Percentiles rank a stretch among this genome's conserved stretches.
Conservation (phyloP, 2,329 filamentous ascomycete species). For the Delphinella strobiligena region DNA sequence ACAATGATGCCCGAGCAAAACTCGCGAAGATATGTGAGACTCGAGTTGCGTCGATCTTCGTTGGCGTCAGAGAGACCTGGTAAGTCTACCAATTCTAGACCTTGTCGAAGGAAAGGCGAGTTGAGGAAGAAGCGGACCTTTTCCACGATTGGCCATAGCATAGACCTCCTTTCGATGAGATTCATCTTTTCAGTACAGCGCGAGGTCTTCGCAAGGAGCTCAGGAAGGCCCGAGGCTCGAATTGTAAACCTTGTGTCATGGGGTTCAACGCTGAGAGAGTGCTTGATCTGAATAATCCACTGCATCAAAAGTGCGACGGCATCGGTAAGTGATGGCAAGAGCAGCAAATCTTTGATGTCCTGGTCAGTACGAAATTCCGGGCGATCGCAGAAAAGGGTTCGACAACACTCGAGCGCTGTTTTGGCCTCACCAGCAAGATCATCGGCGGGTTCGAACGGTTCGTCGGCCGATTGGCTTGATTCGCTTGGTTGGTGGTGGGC, state of each 20-base stretch:
- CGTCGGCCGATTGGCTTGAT: too few relatives aligned
- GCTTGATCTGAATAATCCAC: background rate
- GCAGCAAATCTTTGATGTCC: background rate
- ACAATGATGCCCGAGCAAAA: too few relatives aligned
- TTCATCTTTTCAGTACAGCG: background rate
- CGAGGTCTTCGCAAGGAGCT: background rate
- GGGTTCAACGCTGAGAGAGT: background rate
- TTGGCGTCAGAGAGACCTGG: background rate
- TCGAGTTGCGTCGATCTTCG: background rate
- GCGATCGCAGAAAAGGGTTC: background rate
- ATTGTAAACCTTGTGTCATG: background rate
- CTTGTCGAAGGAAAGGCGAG: background rate
- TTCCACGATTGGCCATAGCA: background rate
- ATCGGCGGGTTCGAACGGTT: background rate
- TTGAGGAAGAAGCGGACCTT: background rate
- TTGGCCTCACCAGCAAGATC: background rate
- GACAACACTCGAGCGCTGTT: background rate
- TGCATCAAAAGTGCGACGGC: too few relatives aligned
- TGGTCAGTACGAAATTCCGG: background rate
- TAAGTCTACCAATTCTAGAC: background rate
- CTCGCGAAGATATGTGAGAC: background rate
- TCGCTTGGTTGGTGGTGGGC: background rate
- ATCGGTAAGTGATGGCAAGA: background rate
- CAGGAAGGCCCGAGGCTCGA: background rate
- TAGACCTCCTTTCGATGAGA: background rate